Conservation (phyloP, 1,139 yeast genomes). For the Hansenula lynferdii region DNA sequence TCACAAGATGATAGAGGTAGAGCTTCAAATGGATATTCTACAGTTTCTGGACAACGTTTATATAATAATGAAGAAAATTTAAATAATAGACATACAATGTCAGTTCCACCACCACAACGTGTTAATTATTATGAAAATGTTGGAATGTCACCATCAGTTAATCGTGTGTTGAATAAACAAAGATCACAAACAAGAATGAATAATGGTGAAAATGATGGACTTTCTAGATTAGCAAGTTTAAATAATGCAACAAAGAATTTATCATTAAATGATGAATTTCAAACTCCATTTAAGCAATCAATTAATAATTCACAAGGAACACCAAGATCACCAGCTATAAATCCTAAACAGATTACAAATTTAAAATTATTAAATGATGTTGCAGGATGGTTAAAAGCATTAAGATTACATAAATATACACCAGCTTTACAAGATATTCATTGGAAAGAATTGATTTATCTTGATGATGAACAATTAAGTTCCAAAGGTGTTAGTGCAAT, state of each 20-base stretch:
- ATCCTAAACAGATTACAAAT: constrained; percentile 61
- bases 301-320: constrained; percentile 8
- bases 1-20: constrained; percentile 10
- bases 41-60: constrained; percentile 3
- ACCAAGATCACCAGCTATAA: constrained; percentile 43
- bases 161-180: constrained; percentile 11
- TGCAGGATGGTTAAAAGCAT: constrained; percentile 87
- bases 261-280: constrained; percentile 8
- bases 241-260: constrained; percentile 16
- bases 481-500: constrained; percentile 84
- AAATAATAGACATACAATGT: constrained; percentile 9
- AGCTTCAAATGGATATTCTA: constrained; percentile 1
- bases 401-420: constrained; percentile 91
- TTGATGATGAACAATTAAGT: constrained; percentile 66
- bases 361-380: constrained; percentile 65
- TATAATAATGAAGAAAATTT: constrained; percentile 14
- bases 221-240: constrained; percentile 16
- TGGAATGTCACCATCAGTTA: constrained; percentile 7
- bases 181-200: constrained; percentile 8
- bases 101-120: constrained; percentile 16
- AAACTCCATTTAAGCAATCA: constrained; percentile 8
- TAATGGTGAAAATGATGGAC: constrained; percentile 6
- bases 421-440: constrained; percentile 68
- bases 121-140: constrained; percentile 10
- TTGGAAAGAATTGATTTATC: constrained; percentile 76